phyloP scores from a whole-genome alignment of 768 basidiomycete genomes.

The Russula virescens region DNA sequence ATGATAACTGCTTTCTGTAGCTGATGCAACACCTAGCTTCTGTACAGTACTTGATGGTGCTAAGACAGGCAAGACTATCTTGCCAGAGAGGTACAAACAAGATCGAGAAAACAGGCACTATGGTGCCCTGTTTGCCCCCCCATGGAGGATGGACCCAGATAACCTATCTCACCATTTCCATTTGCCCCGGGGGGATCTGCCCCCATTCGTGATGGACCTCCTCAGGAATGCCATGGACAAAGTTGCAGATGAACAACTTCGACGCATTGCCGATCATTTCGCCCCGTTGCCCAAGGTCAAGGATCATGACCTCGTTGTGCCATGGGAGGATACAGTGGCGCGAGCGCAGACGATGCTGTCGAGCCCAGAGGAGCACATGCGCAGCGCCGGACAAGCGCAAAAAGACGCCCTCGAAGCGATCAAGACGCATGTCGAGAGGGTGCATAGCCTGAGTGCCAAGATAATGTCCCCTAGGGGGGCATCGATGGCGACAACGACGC shows the following conservation, averaged over 20 bases:
- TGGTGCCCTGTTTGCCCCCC: conserved; percentile 27
- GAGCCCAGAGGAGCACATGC: conserved; percentile 37
- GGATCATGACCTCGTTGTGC: conserved; percentile 32
- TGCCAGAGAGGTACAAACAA: conserved; percentile 28
- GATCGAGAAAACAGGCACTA: conserved; percentile 23
- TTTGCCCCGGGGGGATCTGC: neutral
- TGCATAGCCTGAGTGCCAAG: neutral
- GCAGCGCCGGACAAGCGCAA: conserved; percentile 24
- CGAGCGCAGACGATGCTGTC: conserved; percentile 30
- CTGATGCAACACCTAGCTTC: conserved; percentile 34
- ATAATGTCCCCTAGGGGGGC: neutral
- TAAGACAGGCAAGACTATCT: conserved; percentile 52
- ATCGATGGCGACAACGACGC: neutral
- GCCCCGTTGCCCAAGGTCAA: neutral
- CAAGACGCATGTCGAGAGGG: neutral
- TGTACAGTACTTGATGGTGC: conserved; percentile 51
- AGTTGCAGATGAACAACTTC: conserved; percentile 25
- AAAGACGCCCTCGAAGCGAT: conserved; percentile 5
- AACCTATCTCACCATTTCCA: neutral
- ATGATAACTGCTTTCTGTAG: neutral
- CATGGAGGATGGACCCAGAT: conserved; percentile 25
- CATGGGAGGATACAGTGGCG: conserved; percentile 35
- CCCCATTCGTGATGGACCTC: conserved; percentile 13
- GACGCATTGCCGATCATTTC: conserved; percentile 32
- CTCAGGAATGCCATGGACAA: conserved; percentile 25